Evolutionary conservation across 805 yeast species (phyloP).

Genomic region (Candida boleticola): DNA sequence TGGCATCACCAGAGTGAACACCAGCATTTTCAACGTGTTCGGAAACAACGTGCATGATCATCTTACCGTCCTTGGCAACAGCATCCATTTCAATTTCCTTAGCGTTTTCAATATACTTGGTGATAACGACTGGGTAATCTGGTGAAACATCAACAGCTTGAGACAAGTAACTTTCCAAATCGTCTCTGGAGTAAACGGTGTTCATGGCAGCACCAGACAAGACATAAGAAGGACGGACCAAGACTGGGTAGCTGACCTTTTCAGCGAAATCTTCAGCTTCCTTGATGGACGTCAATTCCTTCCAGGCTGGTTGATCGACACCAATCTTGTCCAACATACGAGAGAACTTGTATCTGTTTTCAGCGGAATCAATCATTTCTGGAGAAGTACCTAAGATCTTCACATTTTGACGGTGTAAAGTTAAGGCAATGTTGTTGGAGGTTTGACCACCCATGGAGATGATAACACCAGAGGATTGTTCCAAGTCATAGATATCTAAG

Average conservation of each 20-base stretch:
- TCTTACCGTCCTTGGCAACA: conserved; percentile 91
- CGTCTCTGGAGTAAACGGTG: conserved; percentile 87
- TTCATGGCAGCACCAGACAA: conserved; percentile 99
- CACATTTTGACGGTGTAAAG: conserved; percentile 89
- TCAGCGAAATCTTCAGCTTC: conserved; percentile 94
- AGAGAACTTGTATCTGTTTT: conserved; percentile 95
- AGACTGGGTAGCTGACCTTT: conserved; percentile 87
- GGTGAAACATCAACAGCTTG: conserved; percentile 98
- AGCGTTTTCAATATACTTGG: conserved; percentile 94
- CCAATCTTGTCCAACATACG: conserved; percentile 95
- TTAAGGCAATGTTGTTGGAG: conserved; percentile 92
- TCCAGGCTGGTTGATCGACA: conserved; percentile 99
- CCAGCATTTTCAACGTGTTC: conserved; percentile 99
- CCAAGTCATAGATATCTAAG: conserved; percentile 90
- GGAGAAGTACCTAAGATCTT: conserved; percentile 97
- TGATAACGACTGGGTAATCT: conserved; percentile 95
- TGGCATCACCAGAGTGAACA: conserved; percentile 99
- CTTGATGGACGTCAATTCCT: conserved; percentile 86
- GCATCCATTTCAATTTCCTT: conserved; percentile 99
- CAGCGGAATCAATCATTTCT: conserved; percentile 97
- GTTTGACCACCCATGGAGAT: conserved; percentile 99
- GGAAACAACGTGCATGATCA: conserved; percentile 95
- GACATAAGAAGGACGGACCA: conserved; percentile 97
- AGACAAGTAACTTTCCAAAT: conserved; percentile 78
- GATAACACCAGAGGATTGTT: conserved; percentile 86